Evolutionary conservation across 768 basidiomycete species (phyloP).

Genomic region (Paxillus involutus): DNA sequence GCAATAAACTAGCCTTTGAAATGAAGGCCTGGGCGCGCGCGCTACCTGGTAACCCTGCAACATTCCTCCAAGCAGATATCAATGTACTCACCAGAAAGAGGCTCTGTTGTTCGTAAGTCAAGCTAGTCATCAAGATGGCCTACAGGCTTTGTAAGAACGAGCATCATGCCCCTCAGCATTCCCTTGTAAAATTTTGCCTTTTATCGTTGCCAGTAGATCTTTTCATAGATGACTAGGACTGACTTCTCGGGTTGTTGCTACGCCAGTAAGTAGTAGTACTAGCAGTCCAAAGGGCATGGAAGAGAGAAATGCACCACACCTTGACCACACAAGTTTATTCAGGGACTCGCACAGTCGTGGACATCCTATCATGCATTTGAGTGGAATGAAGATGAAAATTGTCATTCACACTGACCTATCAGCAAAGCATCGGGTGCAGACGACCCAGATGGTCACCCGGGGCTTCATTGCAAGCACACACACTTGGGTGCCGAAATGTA

Average conservation of each 20-base stretch:
- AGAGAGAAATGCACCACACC: too few species aligned
- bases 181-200: too few species aligned
- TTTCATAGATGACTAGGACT: not conserved
- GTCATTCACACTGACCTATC: not conserved
- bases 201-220: not conserved
- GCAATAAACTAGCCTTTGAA: not conserved
- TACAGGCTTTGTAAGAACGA: not conserved
- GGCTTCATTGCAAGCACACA: too few species aligned
- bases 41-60: not conserved
- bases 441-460: too few species aligned
- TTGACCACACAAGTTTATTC: not conserved
- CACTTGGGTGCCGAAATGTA: not conserved
- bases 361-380: not conserved
- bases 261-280: not conserved
- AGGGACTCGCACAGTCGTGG: constrained; percentile 1
- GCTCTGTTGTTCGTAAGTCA: not conserved
- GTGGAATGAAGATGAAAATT: too few species aligned
- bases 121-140: not conserved
- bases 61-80: not conserved
- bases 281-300: too few species aligned
- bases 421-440: not conserved
- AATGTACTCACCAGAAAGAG: not conserved
- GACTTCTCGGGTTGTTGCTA: too few species aligned
- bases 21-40: not conserved
- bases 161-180: not conserved